Conservation (phyloP, 306 rosid species). For the Cicer pinnatifidum region DNA sequence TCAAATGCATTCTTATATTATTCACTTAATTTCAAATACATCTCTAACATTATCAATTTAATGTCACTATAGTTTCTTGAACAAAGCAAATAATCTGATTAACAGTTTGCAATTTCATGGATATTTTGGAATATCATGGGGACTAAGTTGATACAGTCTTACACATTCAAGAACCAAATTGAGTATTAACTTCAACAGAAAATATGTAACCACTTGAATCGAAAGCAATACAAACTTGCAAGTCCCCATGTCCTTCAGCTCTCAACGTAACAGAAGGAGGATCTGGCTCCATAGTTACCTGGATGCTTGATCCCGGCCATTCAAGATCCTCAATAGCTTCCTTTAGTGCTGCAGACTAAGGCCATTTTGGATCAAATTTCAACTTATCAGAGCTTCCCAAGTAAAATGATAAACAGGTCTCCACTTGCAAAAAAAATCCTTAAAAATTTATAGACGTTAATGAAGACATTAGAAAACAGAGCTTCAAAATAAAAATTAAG, state of each 20-base stretch:
- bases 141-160: no score
- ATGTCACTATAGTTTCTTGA: no score
- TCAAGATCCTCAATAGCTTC: constrained; percentile 98
- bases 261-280: constrained; percentile 83
- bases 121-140: no score
- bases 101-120: no score
- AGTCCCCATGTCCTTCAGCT: constrained; percentile 95
- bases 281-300: constrained; percentile 68
- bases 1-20: no score
- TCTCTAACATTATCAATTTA: no score
- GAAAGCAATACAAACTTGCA: constrained; percentile 65
- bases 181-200: no score
- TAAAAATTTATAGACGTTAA: not conserved
- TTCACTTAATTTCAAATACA: no score
- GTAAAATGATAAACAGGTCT: not conserved
- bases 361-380: constrained; percentile 14
- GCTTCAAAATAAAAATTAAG: not conserved
- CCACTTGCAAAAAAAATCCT: not conserved
- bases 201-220: constrained; percentile 13
- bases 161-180: no score
- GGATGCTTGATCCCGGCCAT: constrained; percentile 96
- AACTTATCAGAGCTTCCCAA: not conserved
- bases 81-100: no score
- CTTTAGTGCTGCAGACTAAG: constrained; percentile 78
- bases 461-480: not conserved